phyloP scores from a whole-genome alignment of 2,329 filamentous ascomycete genomes.

The Didymella sp. region DNA sequence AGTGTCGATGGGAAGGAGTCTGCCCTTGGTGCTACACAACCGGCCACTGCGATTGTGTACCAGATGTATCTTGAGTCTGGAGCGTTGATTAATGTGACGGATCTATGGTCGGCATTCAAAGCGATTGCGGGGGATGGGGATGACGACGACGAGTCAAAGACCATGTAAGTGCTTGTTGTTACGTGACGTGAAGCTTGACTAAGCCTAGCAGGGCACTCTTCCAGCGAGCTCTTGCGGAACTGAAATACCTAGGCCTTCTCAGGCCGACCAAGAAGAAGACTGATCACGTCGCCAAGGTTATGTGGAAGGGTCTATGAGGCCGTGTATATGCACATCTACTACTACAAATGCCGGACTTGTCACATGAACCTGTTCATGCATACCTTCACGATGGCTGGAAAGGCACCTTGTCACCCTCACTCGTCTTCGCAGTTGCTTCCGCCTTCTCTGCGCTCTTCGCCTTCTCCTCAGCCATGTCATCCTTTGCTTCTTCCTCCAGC shows the following conservation, averaged over 20 bases:
- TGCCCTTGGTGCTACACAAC: constrained; percentile 66
- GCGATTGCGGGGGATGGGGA: constrained; percentile 64
- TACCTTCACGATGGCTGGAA: constrained; percentile 16
- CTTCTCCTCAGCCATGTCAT: constrained; percentile 12
- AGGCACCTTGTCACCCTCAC: constrained; percentile 7
- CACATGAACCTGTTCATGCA: constrained; percentile 20
- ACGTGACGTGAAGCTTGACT: background rate
- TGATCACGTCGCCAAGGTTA: constrained; percentile 86
- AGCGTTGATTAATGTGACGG: constrained; percentile 76
- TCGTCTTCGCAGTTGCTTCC: constrained; percentile 14
- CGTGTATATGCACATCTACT: constrained; percentile 5
- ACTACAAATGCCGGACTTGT: background rate
- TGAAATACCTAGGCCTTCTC: constrained; percentile 84
- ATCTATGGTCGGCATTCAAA: constrained; percentile 80
- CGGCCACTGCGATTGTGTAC: constrained; percentile 76
- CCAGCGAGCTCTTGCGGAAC: constrained; percentile 83
- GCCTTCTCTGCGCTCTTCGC: constrained; percentile 8
- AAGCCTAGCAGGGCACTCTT: constrained; percentile 67
- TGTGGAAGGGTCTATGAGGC: constrained; percentile 75
- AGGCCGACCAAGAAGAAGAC: constrained; percentile 90
- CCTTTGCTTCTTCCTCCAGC: constrained; percentile 10
- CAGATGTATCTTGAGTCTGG: constrained; percentile 81
- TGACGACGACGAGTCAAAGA: constrained; percentile 56
- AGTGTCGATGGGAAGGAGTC: constrained; percentile 49
- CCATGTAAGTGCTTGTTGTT: constrained; percentile 48